These are phyloP conservation scores for Stagonosporopsis cucurbitacearum DNA, from an alignment of 2,329 filamentous ascomycete genomes.

Conservation along the genomic window DNA sequence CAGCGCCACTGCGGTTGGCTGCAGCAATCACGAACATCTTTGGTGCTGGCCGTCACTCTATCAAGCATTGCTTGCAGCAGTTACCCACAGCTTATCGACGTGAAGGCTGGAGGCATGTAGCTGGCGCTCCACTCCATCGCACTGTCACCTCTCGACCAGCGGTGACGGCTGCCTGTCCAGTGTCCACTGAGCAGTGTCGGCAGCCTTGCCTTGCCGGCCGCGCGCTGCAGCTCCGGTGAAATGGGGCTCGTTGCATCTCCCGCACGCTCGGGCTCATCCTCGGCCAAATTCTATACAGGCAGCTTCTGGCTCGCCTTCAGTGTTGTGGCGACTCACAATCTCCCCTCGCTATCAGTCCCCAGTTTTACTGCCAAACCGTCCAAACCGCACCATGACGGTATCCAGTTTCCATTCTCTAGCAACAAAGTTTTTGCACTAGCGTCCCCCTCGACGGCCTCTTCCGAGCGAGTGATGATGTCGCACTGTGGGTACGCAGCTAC, in stretches of 20 bases:
- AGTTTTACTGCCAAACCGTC: conserved; percentile 29
- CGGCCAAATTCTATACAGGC: conserved; percentile 24
- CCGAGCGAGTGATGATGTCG: conserved; percentile 36
- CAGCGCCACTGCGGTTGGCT: conserved; percentile 17
- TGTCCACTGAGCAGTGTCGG: no score
- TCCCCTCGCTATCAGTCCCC: conserved; percentile 29
- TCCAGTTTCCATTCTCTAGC: conserved; percentile 38
- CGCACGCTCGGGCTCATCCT: conserved; percentile 17
- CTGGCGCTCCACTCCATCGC: conserved; percentile 5
- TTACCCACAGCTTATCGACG: conserved; percentile 15
- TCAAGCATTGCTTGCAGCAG: conserved; percentile 11
- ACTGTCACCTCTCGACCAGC: not conserved
- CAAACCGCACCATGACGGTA: conserved; percentile 33
- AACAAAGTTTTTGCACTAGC: conserved; percentile 32
- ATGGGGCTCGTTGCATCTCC: conserved; percentile 29
- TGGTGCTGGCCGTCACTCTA: conserved; percentile 8
- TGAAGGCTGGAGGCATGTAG: conserved; percentile 2
- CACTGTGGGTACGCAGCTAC: conserved; percentile 37
- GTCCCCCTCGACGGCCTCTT: conserved; percentile 23
- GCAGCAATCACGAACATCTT: conserved; percentile 8
- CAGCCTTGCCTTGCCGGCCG: conserved; percentile 34
- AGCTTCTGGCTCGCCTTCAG: conserved; percentile 9
- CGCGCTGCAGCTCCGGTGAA: conserved; percentile 24
- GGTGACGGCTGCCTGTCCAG: conserved; percentile 24
- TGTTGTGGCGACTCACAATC: conserved; percentile 35